Percentiles rank a stretch among this genome's conserved stretches.
Evolutionary conservation across 106 monocot species (phyloP).

Genomic region (Apostasia ramifera): DNA sequence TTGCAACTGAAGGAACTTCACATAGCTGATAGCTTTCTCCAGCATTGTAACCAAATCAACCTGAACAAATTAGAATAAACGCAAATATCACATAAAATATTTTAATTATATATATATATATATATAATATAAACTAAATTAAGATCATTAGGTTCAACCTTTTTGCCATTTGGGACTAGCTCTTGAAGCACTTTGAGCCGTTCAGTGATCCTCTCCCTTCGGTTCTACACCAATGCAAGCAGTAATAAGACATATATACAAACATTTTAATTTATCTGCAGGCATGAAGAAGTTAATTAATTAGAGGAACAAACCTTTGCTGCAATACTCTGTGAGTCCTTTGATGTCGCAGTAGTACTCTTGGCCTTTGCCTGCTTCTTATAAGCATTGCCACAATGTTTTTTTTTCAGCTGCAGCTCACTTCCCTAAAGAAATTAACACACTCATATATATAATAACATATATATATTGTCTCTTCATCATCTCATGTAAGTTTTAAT

Average conservation of each 20-base stretch:
- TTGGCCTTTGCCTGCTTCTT: conserved; percentile 52
- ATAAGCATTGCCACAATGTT: conserved; percentile 28
- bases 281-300: neutral
- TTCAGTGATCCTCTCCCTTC: conserved; percentile 84
- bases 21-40: conserved; percentile 94
- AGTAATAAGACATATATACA: neutral
- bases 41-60: conserved; percentile 97
- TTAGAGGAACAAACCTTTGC: conserved; percentile 54
- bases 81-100: neutral
- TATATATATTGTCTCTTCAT: neutral
- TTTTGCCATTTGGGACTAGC: conserved; percentile 88
- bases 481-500: neutral
- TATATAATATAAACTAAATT: neutral
- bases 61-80: conserved; percentile 20
- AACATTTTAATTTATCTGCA: too few relatives aligned
- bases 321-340: conserved; percentile 90
- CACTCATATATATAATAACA: neutral
- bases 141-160: conserved; percentile 26
- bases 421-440: conserved; percentile 30
- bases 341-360: conserved; percentile 19
- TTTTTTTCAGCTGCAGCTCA: conserved; percentile 41
- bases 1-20: conserved; percentile 97
- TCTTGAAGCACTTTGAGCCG: conserved; percentile 86
- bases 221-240: conserved; percentile 31
- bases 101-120: neutral